Evolutionary conservation across 345 rosid genomes (phyloP), one percentile per base, ranked within the genome.

Genomic region (Anacardium occidentale): DNA sequence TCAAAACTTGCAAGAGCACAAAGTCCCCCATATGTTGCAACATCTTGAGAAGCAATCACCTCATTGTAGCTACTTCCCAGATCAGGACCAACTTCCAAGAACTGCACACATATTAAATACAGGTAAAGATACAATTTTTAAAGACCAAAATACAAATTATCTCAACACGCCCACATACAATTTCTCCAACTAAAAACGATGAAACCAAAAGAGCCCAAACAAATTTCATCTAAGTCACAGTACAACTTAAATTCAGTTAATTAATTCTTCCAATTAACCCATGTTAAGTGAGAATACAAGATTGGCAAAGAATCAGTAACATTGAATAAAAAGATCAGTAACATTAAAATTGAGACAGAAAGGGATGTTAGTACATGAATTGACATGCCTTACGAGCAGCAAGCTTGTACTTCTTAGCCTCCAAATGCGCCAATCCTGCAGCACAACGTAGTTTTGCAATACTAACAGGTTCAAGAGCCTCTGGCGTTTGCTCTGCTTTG

Each of bases 1-100:
- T 96, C 99, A 77, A 96, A 96, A 83, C 97, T 91, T 45, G 99
- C 97, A 81, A 96, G 92, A 3, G 98, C 99, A 75, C 99, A 93
- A 64, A 96, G 95, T 57, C 99, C 99, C 29, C 99, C 99, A 51
- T 93, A 96, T 13, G 95, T 96, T 42, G 99, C 99, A 79, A 96
- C 89, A 80, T 93, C 99, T 85, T 96, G 99, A 74, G 99, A 79
- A 62, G 99, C 99, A 89, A 96, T 90, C 48, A 93, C 97, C 76
- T 93, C 97, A 71, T 79, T 91, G 75, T 91, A 96, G 44, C 88
- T 80, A 81, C 75, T 93, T 73, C 95, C 97, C 71, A 93, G 82
- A 68, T 93, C 99, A 62, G 93, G 98, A 74, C 89, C 90, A 53
- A 91, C 96, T 77, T 96, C 98, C 83, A 96, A 80, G 78, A 96